phyloP scores from a whole-genome alignment of 2,329 filamentous ascomycete species.

The Calonectria honghensis region DNA sequence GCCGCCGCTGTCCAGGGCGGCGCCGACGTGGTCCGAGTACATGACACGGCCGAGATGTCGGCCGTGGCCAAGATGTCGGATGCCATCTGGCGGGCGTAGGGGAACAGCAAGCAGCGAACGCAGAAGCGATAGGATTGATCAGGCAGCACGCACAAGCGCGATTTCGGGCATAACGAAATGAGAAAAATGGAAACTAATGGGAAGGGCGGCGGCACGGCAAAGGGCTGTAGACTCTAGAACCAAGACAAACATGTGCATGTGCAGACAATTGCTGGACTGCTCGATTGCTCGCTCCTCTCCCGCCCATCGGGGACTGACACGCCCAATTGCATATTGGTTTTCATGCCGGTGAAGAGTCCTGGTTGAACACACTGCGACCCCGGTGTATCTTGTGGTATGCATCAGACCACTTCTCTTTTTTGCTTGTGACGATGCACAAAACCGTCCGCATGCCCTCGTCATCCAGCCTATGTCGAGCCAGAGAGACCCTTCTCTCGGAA shows the following conservation, averaged over 20 bases:
- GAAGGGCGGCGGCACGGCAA: neutral
- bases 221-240: conserved; percentile 19
- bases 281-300: neutral
- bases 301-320: conserved; percentile 17
- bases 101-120: too few species aligned
- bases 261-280: neutral
- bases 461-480: neutral
- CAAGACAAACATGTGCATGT: conserved; percentile 6
- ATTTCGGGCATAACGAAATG: neutral
- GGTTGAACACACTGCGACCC: conserved; percentile 5
- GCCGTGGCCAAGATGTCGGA: conserved; percentile 91
- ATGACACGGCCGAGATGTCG: conserved; percentile 91
- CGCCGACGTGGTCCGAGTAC: conserved; percentile 93
- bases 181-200: neutral
- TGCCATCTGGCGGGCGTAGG: conserved; percentile 85
- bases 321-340: neutral
- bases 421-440: conserved; percentile 8
- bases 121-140: neutral
- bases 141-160: neutral
- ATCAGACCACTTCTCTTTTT: conserved; percentile 18
- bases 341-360: neutral
- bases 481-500: neutral
- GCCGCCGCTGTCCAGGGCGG: conserved; percentile 90
- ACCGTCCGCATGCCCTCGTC: conserved; percentile 7
- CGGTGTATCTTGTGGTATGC: conserved; percentile 8